Evolutionary conservation across 768 basidiomycete species (phyloP).

Genomic region (Mycena floridula): DNA sequence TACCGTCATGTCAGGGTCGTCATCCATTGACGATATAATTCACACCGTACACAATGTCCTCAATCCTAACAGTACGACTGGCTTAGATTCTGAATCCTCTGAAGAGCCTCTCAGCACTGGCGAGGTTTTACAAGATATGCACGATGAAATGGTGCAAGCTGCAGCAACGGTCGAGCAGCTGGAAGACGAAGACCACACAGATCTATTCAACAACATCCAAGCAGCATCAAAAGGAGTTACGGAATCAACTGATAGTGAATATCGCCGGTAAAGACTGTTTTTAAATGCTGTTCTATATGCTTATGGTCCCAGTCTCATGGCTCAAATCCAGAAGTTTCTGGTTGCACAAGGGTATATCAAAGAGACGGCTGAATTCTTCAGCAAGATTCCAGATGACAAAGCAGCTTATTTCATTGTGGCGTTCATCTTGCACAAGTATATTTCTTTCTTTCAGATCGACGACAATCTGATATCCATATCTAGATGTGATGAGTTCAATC

Average conservation of each 20-base stretch:
- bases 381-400: constrained; percentile 8
- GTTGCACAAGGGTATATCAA: constrained; percentile 10
- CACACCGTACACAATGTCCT: too few species aligned
- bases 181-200: too few species aligned
- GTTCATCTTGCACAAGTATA: constrained; percentile 22
- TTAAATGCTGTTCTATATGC: not conserved
- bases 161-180: too few species aligned
- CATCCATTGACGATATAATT: too few species aligned
- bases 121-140: not conserved
- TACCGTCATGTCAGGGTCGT: too few species aligned
- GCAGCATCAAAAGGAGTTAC: constrained; percentile 24
- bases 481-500: constrained; percentile 21
- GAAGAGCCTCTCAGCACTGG: not conserved
- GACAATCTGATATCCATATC: not conserved
- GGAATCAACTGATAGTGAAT: constrained; percentile 21
- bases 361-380: constrained; percentile 13
- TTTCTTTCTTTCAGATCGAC: not conserved
- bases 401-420: constrained; percentile 17
- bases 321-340: constrained; percentile 13
- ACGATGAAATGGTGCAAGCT: not conserved
- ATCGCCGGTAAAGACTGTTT: constrained; percentile 17
- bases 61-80: too few species aligned
- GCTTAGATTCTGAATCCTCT: too few species aligned
- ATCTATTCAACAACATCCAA: not conserved
- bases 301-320: constrained; percentile 10